Conservation (phyloP, 1,139 yeast species). For the Pichia sp. region DNA sequence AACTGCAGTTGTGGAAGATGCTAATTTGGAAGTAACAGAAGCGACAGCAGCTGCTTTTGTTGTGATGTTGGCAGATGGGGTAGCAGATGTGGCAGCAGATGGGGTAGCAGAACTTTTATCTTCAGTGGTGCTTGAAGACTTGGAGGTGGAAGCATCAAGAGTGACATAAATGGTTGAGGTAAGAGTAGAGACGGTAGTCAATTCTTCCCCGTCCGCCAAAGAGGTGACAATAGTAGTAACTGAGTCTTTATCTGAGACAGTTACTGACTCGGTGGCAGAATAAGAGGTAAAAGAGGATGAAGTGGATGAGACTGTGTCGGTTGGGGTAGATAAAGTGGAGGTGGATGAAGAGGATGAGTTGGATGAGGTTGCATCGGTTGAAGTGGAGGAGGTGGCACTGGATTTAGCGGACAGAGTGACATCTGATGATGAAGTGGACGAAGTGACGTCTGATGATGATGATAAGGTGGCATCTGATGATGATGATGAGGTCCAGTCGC, state of each 20-base stretch:
- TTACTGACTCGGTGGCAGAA: neutral
- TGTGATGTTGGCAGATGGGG: conserved; percentile 1
- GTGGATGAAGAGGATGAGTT: neutral
- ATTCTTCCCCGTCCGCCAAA: conserved; percentile 9
- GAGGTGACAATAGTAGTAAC: neutral
- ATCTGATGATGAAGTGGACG: too few relatives aligned
- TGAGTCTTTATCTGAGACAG: too few relatives aligned
- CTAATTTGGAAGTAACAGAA: neutral
- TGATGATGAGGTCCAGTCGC: too few relatives aligned
- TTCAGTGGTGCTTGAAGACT: neutral
- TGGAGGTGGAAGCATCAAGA: neutral
- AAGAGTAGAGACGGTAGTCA: conserved; percentile 24
- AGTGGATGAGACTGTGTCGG: neutral
- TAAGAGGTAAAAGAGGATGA: neutral
- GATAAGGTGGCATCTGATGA: too few relatives aligned
- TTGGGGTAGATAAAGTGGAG: conserved; percentile 2
- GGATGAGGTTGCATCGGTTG: neutral
- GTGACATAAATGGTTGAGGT: conserved; percentile 23
- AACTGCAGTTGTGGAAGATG: neutral
- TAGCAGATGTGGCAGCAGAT: neutral
- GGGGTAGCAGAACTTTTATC: conserved; percentile 1
- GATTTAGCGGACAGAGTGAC: neutral
- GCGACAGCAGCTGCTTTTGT: conserved; percentile 7
- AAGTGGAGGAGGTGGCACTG: neutral
- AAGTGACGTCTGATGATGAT: too few relatives aligned